Percentiles rank a stretch among this genome's conserved stretches.
Evolutionary conservation across 2,329 filamentous ascomycete genomes (phyloP).

Genomic region (Xylaria sp.): DNA sequence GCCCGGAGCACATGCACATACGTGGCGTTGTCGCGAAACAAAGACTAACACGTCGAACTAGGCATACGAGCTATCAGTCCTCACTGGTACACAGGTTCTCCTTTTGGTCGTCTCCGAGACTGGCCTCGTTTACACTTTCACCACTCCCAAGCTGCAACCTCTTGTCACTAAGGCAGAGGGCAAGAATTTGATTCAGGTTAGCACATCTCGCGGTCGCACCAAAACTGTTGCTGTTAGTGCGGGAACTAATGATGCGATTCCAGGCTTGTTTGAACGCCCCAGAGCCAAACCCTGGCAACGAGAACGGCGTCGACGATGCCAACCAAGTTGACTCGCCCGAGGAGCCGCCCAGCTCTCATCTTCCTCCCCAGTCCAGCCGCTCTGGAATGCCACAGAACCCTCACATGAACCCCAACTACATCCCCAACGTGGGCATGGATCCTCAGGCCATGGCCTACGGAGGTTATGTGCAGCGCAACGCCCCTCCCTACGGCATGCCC

Average conservation of each 20-base stretch:
- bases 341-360: conserved; percentile 71
- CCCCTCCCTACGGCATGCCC: conserved; percentile 72
- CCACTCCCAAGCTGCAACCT: conserved; percentile 95
- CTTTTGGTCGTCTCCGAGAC: conserved; percentile 96
- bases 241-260: conserved; percentile 31
- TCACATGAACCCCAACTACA: conserved; percentile 60
- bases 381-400: conserved; percentile 61
- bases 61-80: conserved; percentile 95
- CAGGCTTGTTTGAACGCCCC: conserved; percentile 96
- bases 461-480: conserved; percentile 66
- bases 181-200: conserved; percentile 97
- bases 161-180: conserved; percentile 97
- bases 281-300: conserved; percentile 74
- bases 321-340: conserved; percentile 86
- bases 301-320: conserved; percentile 72
- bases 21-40: conserved; percentile 19
- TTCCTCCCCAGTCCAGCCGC: conserved; percentile 59
- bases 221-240: conserved; percentile 1
- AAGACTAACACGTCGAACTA: conserved; percentile 36
- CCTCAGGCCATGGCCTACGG: conserved; percentile 78
- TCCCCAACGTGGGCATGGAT: conserved; percentile 61
- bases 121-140: conserved; percentile 95
- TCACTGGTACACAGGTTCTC: conserved; percentile 95
- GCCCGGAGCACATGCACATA: neutral
- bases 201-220: conserved; percentile 15